These are phyloP conservation scores for Obba rivulosa DNA, from an alignment of 768 basidiomycete genomes.

Conservation along the genomic window DNA sequence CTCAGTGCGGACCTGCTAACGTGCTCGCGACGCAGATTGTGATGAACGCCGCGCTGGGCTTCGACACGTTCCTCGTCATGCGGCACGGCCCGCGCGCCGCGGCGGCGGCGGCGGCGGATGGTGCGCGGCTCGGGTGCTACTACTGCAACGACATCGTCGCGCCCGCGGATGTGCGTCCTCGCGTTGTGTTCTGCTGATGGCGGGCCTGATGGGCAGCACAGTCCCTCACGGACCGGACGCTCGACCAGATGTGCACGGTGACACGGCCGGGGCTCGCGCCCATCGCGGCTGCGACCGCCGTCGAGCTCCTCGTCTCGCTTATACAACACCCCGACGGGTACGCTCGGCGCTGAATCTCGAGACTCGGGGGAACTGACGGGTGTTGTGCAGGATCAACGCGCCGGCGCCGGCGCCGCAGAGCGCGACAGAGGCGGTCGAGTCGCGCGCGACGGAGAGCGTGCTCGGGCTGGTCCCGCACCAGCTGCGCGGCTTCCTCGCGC, in stretches of 20 bases:
- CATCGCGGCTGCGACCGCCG: conserved; percentile 87
- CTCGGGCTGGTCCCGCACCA: conserved; percentile 93
- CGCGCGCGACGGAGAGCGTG: conserved; percentile 39
- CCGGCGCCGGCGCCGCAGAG: conserved; percentile 42
- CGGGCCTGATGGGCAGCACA: conserved; percentile 13
- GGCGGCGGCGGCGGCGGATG: conserved; percentile 22
- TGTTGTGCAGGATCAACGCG: conserved; percentile 47
- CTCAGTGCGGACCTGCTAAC: not conserved
- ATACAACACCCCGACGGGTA: conserved; percentile 89
- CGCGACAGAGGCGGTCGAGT: conserved; percentile 18
- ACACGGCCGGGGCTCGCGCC: conserved; percentile 92
- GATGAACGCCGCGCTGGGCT: conserved; percentile 91
- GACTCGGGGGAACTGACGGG: not conserved
- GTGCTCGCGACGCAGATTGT: conserved; percentile 65
- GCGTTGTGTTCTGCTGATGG: no score
- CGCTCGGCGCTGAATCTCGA: no score
- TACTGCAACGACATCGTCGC: conserved; percentile 99
- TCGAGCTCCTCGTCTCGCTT: conserved; percentile 85
- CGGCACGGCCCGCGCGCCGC: conserved; percentile 72
- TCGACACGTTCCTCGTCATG: conserved; percentile 96
- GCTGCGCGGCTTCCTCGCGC: conserved; percentile 82
- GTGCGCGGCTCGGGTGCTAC: conserved; percentile 75
- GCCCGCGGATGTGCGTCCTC: conserved; percentile 59
- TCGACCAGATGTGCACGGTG: conserved; percentile 99
- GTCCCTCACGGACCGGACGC: conserved; percentile 81